phyloP scores from a whole-genome alignment of 768 basidiomycete species.

The Amanita subjunquillea region DNA sequence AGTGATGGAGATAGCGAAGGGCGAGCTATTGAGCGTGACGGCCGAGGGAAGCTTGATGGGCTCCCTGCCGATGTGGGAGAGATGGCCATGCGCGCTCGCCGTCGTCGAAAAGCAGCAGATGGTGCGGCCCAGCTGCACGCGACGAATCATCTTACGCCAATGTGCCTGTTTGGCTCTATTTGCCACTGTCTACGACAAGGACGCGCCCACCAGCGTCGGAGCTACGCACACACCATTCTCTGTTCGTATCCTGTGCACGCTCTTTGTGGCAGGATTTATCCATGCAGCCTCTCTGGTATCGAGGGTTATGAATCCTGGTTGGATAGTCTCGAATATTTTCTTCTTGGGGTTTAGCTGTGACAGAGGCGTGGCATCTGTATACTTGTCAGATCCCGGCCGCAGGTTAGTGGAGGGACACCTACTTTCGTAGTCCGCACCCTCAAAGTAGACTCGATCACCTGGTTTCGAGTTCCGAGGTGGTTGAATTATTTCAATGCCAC shows the following conservation, averaged over 20 bases:
- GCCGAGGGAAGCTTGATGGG: constrained; percentile 38
- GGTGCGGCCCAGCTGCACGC: constrained; percentile 22
- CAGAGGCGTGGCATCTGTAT: constrained; percentile 51
- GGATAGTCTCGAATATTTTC: constrained; percentile 96
- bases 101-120: constrained; percentile 41
- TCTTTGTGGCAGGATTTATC: constrained; percentile 76
- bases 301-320: constrained; percentile 87
- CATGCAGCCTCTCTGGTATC: constrained; percentile 86
- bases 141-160: constrained; percentile 20
- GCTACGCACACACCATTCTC: constrained; percentile 75
- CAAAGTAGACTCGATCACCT: constrained; percentile 93
- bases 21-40: constrained; percentile 30
- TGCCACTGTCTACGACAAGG: constrained; percentile 56
- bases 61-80: constrained; percentile 57
- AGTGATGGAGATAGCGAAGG: constrained; percentile 28
- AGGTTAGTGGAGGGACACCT: constrained; percentile 11
- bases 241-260: constrained; percentile 77
- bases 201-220: constrained; percentile 78
- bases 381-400: neutral
- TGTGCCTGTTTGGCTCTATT: constrained; percentile 1
- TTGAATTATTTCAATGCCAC: constrained; percentile 83
- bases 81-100: constrained; percentile 36
- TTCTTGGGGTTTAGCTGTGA: constrained; percentile 95
- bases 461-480: constrained; percentile 82
- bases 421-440: constrained; percentile 83